Percentiles rank a stretch among this genome's conserved stretches.
phyloP scores from a whole-genome alignment of 2,329 filamentous ascomycete species.

The Fusarium coicis region DNA sequence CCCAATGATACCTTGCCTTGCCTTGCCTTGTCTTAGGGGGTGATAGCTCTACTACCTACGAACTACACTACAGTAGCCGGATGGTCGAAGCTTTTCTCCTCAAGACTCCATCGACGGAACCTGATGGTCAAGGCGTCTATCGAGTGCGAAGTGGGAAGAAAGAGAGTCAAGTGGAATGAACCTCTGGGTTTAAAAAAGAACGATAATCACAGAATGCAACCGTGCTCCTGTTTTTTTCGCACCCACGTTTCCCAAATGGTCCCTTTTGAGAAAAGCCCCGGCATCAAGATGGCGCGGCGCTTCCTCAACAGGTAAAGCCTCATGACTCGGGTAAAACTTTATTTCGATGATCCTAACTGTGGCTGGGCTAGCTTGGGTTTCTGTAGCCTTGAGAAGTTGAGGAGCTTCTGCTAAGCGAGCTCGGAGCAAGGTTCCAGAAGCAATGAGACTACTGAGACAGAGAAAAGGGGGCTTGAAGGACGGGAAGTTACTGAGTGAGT shows the following conservation, averaged over 20 bases:
- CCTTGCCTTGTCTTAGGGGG: neutral
- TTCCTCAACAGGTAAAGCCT: slow-evolving; percentile 30
- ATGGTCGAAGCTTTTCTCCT: slow-evolving; percentile 8
- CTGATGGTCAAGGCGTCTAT: neutral
- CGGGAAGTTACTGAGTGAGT: neutral
- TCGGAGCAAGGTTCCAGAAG: neutral
- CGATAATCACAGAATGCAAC: neutral
- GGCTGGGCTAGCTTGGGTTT: slow-evolving; percentile 13
- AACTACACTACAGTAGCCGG: neutral
- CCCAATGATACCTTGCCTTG: neutral
- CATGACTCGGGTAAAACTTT: slow-evolving; percentile 34
- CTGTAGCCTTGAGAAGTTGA: too few relatives aligned
- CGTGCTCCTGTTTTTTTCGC: slow-evolving; percentile 4
- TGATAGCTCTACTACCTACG: neutral
- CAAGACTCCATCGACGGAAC: neutral
- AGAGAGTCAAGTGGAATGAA: neutral
- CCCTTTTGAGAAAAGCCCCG: slow-evolving; percentile 23
- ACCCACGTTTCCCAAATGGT: slow-evolving; percentile 3
- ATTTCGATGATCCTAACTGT: slow-evolving; percentile 22
- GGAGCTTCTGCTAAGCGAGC: too few relatives aligned
- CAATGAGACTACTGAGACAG: neutral
- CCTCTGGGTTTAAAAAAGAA: neutral
- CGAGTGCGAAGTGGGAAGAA: neutral
- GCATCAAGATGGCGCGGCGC: slow-evolving; percentile 37
- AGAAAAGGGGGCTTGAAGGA: neutral